Evolutionary conservation across 208 protist species (phyloP).

Genomic region (Dictyostelium gargantuum): DNA sequence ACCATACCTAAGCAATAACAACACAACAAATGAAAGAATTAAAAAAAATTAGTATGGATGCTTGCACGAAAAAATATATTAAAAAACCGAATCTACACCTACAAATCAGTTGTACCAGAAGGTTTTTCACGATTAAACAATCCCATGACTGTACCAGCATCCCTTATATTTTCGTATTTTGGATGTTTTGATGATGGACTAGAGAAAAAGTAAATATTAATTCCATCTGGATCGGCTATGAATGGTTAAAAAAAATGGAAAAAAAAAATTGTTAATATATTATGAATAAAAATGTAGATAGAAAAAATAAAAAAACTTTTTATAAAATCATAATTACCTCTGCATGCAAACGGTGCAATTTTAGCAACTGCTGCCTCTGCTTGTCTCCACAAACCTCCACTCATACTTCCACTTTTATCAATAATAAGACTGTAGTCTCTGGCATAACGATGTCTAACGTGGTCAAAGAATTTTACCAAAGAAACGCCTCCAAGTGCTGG

Average conservation of each 20-base stretch:
- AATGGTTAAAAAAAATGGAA: background rate
- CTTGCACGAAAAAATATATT: too few species aligned
- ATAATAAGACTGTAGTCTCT: constrained; percentile 53
- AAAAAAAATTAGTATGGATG: too few species aligned
- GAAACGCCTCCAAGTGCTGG: background rate
- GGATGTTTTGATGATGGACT: background rate
- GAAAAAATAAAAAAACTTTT: too few species aligned
- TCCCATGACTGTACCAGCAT: background rate
- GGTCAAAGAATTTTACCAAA: constrained; percentile 53
- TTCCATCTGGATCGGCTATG: constrained; percentile 1
- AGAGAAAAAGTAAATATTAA: constrained; percentile 28
- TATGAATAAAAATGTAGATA: too few species aligned
- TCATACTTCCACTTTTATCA: constrained; percentile 14
- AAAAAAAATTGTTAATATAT: too few species aligned
- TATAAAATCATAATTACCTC: background rate
- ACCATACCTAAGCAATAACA: too few species aligned
- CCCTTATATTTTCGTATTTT: constrained; percentile 30
- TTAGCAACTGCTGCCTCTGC: constrained; percentile 2
- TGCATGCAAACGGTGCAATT: constrained; percentile 47
- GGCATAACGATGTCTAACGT: constrained; percentile 14
- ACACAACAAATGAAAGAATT: too few species aligned
- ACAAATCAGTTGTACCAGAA: constrained; percentile 31
- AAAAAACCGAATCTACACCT: too few species aligned
- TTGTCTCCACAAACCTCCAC: background rate
- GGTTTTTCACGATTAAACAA: constrained; percentile 32